These are phyloP conservation scores for Digitaria exilis DNA, from an alignment of 202 grass and related monocot species.

Conservation along the genomic window DNA sequence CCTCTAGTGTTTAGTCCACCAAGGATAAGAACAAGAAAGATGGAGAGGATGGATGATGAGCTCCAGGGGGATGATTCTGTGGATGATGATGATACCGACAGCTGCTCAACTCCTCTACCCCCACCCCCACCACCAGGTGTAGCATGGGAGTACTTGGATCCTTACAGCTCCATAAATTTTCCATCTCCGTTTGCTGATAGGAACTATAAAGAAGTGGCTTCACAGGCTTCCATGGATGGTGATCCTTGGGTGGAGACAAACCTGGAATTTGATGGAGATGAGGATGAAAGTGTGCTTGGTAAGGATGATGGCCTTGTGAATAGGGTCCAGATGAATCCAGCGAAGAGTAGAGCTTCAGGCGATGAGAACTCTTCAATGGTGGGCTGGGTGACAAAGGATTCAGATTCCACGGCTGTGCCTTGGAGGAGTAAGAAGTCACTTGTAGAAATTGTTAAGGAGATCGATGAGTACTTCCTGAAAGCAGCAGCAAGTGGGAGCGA, in stretches of 20 bases:
- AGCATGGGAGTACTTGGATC: constrained; percentile 70
- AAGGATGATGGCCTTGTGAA: constrained; percentile 35
- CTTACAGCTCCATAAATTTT: constrained; percentile 54
- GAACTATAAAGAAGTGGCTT: constrained; percentile 40
- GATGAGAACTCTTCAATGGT: constrained; percentile 64
- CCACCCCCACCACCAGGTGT: constrained; percentile 63
- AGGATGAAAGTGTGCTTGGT: constrained; percentile 51
- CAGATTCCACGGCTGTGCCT: constrained; percentile 43
- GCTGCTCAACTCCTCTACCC: constrained; percentile 71
- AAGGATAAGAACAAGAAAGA: constrained; percentile 49
- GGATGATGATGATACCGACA: constrained; percentile 63
- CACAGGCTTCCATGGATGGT: constrained; percentile 56
- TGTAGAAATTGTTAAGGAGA: constrained; percentile 72
- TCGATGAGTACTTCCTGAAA: constrained; percentile 96
- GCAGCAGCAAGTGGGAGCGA: constrained; percentile 84
- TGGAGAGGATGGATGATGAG: constrained; percentile 45
- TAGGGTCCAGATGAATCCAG: constrained; percentile 37
- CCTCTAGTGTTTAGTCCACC: constrained; percentile 66
- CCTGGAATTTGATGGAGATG: constrained; percentile 66
- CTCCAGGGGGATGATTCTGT: constrained; percentile 59
- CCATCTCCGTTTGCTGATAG: constrained; percentile 50
- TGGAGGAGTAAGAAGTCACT: constrained; percentile 72
- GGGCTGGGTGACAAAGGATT: constrained; percentile 77
- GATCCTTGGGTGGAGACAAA: constrained; percentile 76
- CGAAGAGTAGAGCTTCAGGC: constrained; percentile 36